These are phyloP conservation scores for Daldinia grandis DNA, from an alignment of 495 filamentous ascomycete species.

Conservation along the genomic window DNA sequence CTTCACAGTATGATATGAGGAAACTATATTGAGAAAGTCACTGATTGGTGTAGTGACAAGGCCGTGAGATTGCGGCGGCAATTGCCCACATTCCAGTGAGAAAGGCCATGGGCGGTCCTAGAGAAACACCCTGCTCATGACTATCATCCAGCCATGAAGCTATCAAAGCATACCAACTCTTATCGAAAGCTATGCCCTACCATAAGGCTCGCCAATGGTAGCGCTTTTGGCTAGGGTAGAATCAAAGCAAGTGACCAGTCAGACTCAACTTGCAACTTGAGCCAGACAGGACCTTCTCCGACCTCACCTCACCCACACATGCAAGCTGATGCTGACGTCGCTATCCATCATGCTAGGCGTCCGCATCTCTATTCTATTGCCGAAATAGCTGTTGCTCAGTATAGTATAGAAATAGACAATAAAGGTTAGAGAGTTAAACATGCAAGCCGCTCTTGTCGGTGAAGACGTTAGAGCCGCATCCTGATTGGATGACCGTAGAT, in stretches of 20 bases:
- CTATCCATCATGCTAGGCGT: constrained; percentile 18
- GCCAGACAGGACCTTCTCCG: constrained; percentile 12
- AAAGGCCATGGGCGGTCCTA: constrained; percentile 20
- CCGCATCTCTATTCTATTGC: constrained; percentile 4
- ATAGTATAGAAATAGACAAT: constrained; percentile 29
- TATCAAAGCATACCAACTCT: constrained; percentile 25
- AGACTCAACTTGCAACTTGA: constrained; percentile 12
- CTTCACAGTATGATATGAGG: constrained; percentile 13
- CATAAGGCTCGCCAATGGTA: constrained; percentile 6
- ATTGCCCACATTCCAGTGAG: constrained; percentile 15
- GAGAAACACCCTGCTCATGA: constrained; percentile 20
- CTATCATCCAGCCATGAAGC: constrained; percentile 14
- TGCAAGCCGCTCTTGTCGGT: neutral
- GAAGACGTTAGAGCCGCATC: neutral
- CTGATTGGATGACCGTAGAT: constrained; percentile 14
- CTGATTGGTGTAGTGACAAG: constrained; percentile 5
- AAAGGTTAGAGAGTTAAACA: neutral
- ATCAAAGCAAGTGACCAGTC: constrained; percentile 14
- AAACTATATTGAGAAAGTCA: constrained; percentile 22
- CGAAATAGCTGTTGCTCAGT: constrained; percentile 4
- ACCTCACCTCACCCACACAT: constrained; percentile 17
- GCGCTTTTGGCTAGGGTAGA: constrained; percentile 11
- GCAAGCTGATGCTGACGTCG: constrained; percentile 38
- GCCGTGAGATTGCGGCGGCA: constrained; percentile 13
- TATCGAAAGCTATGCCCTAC: neutral